A percentile compares a stretch with the other conserved stretches of the same genome.
phyloP scores from a whole-genome alignment of 441 rosid genomes.

The Melastoma candidum region DNA sequence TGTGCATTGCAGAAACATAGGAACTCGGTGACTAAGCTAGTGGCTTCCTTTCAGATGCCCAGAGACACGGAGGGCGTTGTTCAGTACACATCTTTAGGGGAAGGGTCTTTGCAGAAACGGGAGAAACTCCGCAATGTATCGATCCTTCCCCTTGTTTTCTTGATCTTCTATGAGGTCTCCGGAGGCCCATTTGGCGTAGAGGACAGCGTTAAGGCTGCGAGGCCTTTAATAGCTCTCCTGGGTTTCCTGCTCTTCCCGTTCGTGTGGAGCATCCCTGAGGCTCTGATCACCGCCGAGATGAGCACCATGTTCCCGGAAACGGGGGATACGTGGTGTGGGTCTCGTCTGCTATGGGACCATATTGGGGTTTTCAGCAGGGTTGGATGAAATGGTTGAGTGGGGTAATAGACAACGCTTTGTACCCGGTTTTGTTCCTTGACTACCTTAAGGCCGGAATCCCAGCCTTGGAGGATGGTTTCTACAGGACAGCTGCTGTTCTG shows the following conservation, averaged over 20 bases:
- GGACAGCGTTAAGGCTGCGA: conserved; percentile 59
- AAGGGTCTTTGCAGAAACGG: conserved; percentile 26
- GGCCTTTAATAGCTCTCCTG: conserved; percentile 49
- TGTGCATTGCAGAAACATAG: conserved; percentile 25
- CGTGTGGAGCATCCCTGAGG: conserved; percentile 66
- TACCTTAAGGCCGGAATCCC: conserved; percentile 48
- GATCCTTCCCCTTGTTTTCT: conserved; percentile 46
- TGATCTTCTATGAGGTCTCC: conserved; percentile 62
- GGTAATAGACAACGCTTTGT: conserved; percentile 53
- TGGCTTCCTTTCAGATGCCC: conserved; percentile 16
- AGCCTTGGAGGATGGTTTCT: conserved; percentile 36
- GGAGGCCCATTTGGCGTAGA: conserved; percentile 73
- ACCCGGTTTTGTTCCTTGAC: conserved; percentile 60
- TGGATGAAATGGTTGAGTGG: conserved; percentile 82
- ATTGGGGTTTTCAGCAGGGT: conserved; percentile 69
- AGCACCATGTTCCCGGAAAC: conserved; percentile 68
- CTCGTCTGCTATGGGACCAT: conserved; percentile 53
- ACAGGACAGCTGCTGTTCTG: conserved; percentile 30
- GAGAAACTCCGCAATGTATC: conserved; percentile 42
- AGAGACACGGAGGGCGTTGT: conserved; percentile 8
- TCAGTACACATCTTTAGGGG: conserved; percentile 28
- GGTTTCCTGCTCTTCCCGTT: conserved; percentile 54
- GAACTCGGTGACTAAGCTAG: conserved; percentile 18
- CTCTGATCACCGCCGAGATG: conserved; percentile 63
- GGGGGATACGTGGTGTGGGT: conserved; percentile 74